Conservation (phyloP, 2,329 filamentous ascomycete genomes). For the Alternaria consortialis region DNA sequence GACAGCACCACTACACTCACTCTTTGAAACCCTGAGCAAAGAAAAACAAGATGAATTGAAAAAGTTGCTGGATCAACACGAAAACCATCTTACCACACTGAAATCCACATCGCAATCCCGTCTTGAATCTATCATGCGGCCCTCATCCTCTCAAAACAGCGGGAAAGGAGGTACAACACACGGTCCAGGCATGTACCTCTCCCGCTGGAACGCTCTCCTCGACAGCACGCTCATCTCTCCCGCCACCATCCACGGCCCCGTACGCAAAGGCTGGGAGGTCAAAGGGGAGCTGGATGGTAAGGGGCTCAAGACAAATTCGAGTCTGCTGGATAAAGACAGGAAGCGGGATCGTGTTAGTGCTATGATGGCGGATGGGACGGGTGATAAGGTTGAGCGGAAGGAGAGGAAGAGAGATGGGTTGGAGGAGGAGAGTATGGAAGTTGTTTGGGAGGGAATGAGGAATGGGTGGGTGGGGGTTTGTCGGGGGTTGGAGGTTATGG, state of each 20-base stretch:
- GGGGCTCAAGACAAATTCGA: constrained; percentile 36
- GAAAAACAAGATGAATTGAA: constrained; percentile 59
- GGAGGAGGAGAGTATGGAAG: constrained; percentile 41
- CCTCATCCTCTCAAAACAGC: constrained; percentile 14
- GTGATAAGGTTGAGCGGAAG: constrained; percentile 37
- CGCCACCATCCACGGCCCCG: constrained; percentile 58
- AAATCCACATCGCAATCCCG: constrained; percentile 49
- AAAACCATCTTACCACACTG: constrained; percentile 61
- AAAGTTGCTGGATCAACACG: constrained; percentile 67
- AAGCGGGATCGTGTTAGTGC: constrained; percentile 19
- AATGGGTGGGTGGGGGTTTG: constrained; percentile 47
- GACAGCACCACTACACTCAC: constrained; percentile 51
- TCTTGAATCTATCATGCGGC: constrained; percentile 65
- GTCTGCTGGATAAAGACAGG: constrained; percentile 21
- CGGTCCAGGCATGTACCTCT: constrained; percentile 76
- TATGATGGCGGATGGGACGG: constrained; percentile 37
- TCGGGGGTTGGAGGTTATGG: constrained; percentile 47
- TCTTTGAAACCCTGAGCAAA: constrained; percentile 59
- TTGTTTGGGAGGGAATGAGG: constrained; percentile 44
- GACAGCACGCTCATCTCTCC: constrained; percentile 76
- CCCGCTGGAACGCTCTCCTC: constrained; percentile 75
- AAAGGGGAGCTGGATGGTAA: constrained; percentile 50
- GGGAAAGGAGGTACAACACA: constrained; percentile 53
- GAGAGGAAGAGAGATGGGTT: constrained; percentile 43
- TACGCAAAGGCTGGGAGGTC: constrained; percentile 58